A percentile compares a stretch with the other conserved stretches of the same genome.
Conservation (phyloP, 441 rosid genomes). For the Pelargonium citronellum region DNA sequence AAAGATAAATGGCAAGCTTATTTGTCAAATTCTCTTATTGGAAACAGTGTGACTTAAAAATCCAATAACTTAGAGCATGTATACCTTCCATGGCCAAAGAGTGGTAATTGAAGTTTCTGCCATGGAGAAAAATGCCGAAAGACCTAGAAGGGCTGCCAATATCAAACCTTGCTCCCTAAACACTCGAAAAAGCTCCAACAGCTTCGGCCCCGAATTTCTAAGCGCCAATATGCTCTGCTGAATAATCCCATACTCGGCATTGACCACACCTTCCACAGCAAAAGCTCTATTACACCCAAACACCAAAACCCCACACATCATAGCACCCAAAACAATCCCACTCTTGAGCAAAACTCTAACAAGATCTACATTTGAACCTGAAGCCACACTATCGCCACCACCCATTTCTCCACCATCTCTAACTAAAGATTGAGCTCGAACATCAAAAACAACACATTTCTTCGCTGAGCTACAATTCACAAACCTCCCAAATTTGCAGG, state of each 20-base stretch:
- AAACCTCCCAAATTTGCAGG: slow-evolving; percentile 23
- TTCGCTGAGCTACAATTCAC: slow-evolving; percentile 21
- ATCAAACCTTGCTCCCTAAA: slow-evolving; percentile 86
- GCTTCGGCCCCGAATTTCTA: slow-evolving; percentile 72
- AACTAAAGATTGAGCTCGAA: slow-evolving; percentile 26
- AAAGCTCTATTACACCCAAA: slow-evolving; percentile 57
- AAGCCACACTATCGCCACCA: slow-evolving; percentile 18
- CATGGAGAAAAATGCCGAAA: slow-evolving; percentile 97
- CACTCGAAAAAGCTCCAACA: slow-evolving; percentile 64
- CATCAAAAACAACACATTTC: slow-evolving; percentile 23
- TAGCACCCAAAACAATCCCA: slow-evolving; percentile 48
- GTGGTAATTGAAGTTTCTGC: slow-evolving; percentile 98
- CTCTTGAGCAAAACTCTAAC: slow-evolving; percentile 7
- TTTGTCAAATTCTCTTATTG: not conserved
- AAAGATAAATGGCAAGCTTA: slow-evolving; percentile 21
- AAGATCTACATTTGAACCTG: slow-evolving; percentile 28
- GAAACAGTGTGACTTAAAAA: not conserved
- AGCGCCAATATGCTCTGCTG: slow-evolving; percentile 57
- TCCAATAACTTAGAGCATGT: slow-evolving; percentile 7
- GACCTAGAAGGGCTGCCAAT: slow-evolving; percentile 68
- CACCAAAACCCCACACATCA: slow-evolving; percentile 55
- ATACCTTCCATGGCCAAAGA: slow-evolving; percentile 99
- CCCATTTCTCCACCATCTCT: slow-evolving; percentile 32
- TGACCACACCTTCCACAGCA: slow-evolving; percentile 62
- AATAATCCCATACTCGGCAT: slow-evolving; percentile 76